Evolutionary conservation across 139 green algal species (phyloP).

Genomic region (Mesostigma viride): DNA sequence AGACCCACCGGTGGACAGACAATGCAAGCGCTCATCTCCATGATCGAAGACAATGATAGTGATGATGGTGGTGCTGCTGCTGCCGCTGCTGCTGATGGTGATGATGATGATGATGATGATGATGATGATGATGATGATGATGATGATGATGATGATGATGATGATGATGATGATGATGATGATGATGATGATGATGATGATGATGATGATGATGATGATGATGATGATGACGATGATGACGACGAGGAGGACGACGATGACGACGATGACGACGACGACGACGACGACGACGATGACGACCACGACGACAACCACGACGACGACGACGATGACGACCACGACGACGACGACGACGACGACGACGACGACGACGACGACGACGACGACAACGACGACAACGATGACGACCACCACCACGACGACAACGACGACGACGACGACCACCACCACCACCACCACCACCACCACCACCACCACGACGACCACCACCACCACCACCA

Average conservation of each 20-base stretch:
- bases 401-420: background rate
- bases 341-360: background rate
- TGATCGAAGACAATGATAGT: no score
- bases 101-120: background rate
- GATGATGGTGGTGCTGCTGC: background rate
- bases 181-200: slow-evolving; percentile 2
- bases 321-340: background rate
- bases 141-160: background rate
- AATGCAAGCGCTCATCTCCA: background rate
- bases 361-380: background rate
- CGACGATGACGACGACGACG: background rate
- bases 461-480: slow-evolving; percentile 9
- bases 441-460: background rate
- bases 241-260: slow-evolving; percentile 3
- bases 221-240: slow-evolving; percentile 8
- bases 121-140: background rate
- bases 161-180: slow-evolving; percentile 8
- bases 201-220: slow-evolving; percentile 1
- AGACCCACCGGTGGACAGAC: no score
- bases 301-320: no score
- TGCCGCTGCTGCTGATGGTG: no score
- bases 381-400: background rate
- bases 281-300: background rate
- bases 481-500: slow-evolving; percentile 7
- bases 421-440: background rate